Conservation (phyloP, 306 rosid genomes). For the Morella rubra region DNA sequence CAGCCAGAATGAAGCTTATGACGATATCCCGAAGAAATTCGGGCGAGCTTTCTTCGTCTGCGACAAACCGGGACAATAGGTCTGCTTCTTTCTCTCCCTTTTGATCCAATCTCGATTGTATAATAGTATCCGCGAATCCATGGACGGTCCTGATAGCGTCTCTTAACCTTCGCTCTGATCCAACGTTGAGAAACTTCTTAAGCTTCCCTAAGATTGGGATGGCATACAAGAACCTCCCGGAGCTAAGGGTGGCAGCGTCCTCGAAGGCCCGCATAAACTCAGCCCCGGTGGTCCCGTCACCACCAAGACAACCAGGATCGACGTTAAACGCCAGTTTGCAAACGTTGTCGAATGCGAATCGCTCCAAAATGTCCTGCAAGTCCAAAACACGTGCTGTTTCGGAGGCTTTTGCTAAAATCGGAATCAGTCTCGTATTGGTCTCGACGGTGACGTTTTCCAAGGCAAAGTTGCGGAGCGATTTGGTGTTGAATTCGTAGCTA, state of each 20-base stretch:
- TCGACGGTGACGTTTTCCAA: slow-evolving; percentile 52
- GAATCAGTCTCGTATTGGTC: slow-evolving; percentile 42
- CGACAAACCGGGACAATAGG: slow-evolving; percentile 60
- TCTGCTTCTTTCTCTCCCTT: slow-evolving; percentile 21
- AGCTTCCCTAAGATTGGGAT: slow-evolving; percentile 19
- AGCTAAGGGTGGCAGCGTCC: slow-evolving; percentile 44
- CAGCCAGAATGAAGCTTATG: slow-evolving; percentile 68
- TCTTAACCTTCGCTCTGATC: slow-evolving; percentile 42
- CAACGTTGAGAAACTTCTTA: slow-evolving; percentile 42
- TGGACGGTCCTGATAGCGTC: slow-evolving; percentile 51
- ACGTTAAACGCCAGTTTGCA: slow-evolving; percentile 64
- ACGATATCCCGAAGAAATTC: slow-evolving; percentile 62
- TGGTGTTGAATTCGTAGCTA: slow-evolving; percentile 65
- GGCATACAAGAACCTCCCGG: slow-evolving; percentile 45
- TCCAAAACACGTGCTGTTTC: slow-evolving; percentile 32
- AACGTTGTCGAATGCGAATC: slow-evolving; percentile 69
- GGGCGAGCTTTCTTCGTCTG: slow-evolving; percentile 32
- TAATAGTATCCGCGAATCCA: slow-evolving; percentile 49
- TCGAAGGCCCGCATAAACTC: slow-evolving; percentile 72
- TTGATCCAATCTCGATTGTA: slow-evolving; percentile 48
- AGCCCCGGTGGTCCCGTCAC: slow-evolving; percentile 32
- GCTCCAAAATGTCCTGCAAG: slow-evolving; percentile 58
- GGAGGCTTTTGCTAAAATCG: slow-evolving; percentile 37
- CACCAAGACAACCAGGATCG: slow-evolving; percentile 58
- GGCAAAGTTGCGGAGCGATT: slow-evolving; percentile 53